Conservation (phyloP, 2,329 filamentous ascomycete species). For the Arthroderma sp. region DNA sequence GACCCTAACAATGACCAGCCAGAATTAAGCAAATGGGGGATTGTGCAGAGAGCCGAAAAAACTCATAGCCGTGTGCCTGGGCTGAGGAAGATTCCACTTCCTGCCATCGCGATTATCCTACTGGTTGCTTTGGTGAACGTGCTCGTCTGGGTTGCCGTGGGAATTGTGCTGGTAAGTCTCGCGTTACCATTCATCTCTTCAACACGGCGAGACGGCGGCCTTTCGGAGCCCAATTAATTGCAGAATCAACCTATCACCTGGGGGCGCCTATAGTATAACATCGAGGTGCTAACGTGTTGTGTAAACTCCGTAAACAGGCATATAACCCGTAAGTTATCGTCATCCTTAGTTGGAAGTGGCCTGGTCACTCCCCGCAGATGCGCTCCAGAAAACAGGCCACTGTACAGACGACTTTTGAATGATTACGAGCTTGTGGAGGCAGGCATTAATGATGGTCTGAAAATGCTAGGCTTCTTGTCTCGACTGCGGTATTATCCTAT, state of each 20-base stretch:
- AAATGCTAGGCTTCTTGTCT: slow-evolving; percentile 46
- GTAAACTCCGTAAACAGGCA: not conserved
- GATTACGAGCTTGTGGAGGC: too few species aligned
- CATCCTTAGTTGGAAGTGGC: too few species aligned
- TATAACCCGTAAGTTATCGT: slow-evolving; percentile 2
- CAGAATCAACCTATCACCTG: too few species aligned
- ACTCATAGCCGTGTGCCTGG: slow-evolving; percentile 43
- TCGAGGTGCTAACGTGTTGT: too few species aligned
- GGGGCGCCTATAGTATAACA: too few species aligned
- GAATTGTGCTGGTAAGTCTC: slow-evolving; percentile 40
- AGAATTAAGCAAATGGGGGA: slow-evolving; percentile 11
- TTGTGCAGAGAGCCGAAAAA: slow-evolving; percentile 27
- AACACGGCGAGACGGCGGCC: too few species aligned
- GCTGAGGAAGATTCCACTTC: slow-evolving; percentile 42
- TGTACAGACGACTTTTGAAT: too few species aligned
- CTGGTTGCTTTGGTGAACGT: slow-evolving; percentile 42
- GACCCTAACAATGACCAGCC: not conserved
- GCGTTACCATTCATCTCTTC: not conserved
- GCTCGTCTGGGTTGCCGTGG: slow-evolving; percentile 45
- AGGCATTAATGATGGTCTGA: too few species aligned
- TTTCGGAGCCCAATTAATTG: too few species aligned
- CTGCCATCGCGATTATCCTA: slow-evolving; percentile 44
- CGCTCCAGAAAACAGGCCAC: too few species aligned
- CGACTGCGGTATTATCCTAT: slow-evolving; percentile 73
- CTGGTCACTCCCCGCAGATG: too few species aligned